phyloP scores from a whole-genome alignment of 352 stramenopile genomes.

The Globisporangium cederbergense region DNA sequence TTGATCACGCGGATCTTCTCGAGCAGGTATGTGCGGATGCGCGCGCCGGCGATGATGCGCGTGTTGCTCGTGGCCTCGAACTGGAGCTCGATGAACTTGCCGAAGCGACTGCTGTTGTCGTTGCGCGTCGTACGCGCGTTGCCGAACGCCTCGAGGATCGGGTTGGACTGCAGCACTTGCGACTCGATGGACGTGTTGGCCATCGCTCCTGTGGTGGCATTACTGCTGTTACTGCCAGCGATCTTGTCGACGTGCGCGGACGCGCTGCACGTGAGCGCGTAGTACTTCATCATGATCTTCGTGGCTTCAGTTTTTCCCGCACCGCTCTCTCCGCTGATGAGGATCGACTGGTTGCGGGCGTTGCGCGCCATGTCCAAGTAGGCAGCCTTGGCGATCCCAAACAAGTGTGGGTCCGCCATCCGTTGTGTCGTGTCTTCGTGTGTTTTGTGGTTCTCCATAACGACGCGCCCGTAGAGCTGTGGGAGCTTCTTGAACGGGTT shows the following conservation, averaged over 20 bases:
- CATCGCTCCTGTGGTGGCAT: background rate
- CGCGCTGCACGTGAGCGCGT: constrained; percentile 63
- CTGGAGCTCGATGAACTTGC: constrained; percentile 90
- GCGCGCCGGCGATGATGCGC: constrained; percentile 57
- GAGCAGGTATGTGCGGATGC: constrained; percentile 91
- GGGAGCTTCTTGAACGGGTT: constrained; percentile 82
- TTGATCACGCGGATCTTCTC: constrained; percentile 92
- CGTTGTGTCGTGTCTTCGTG: constrained; percentile 23
- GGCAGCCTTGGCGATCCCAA: constrained; percentile 63
- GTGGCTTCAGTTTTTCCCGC: constrained; percentile 88
- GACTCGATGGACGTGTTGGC: constrained; percentile 53
- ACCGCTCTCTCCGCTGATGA: constrained; percentile 85
- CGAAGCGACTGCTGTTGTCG: constrained; percentile 88
- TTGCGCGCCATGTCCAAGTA: constrained; percentile 75
- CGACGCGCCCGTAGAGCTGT: constrained; percentile 53
- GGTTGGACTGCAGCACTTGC: constrained; percentile 89
- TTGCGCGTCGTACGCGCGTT: constrained; percentile 87
- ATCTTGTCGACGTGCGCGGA: constrained; percentile 15
- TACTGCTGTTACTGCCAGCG: background rate
- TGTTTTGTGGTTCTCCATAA: constrained; percentile 42
- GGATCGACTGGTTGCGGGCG: constrained; percentile 69
- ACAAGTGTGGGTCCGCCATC: constrained; percentile 55
- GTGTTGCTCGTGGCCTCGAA: constrained; percentile 34
- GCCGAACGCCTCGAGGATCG: constrained; percentile 89
- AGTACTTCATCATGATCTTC: constrained; percentile 91